phyloP scores from a whole-genome alignment of 2,329 filamentous ascomycete species.

The Pseudogymnoascus sp. region DNA sequence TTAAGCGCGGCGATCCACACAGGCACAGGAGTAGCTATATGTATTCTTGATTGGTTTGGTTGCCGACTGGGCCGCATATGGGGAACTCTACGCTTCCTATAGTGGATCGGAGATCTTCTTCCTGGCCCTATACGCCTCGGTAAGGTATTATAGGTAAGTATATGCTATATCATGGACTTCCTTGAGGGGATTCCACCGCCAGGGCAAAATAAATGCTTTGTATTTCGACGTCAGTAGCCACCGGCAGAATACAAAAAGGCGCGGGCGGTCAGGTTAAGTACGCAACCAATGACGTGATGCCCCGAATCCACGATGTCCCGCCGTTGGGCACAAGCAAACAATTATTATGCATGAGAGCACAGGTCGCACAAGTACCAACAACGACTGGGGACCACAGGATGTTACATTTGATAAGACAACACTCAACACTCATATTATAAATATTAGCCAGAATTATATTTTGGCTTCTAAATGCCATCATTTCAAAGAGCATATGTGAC shows the following conservation, averaged over 20 bases:
- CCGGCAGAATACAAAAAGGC: background rate
- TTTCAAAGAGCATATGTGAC: background rate
- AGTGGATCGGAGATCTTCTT: background rate
- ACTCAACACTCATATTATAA: slow-evolving; percentile 5
- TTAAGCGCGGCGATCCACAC: slow-evolving; percentile 4
- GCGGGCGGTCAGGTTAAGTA: background rate
- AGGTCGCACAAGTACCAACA: background rate
- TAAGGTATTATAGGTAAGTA: background rate
- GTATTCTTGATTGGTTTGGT: background rate
- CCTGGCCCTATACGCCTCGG: background rate
- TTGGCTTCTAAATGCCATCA: background rate
- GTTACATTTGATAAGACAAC: background rate
- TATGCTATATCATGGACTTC: background rate
- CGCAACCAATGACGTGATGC: slow-evolving; percentile 5
- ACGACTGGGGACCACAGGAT: background rate
- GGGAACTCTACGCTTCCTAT: background rate
- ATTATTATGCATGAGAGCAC: background rate
- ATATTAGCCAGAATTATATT: slow-evolving; percentile 2
- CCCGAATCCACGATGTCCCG: slow-evolving; percentile 2
- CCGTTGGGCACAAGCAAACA: slow-evolving; percentile 4
- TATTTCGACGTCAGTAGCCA: background rate
- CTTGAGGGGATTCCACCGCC: background rate
- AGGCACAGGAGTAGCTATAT: background rate
- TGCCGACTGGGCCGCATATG: background rate
- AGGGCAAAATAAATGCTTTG: background rate